Evolutionary conservation across 768 basidiomycete genomes (phyloP).

Genomic region (Tylopilus rubrobrunneus): DNA sequence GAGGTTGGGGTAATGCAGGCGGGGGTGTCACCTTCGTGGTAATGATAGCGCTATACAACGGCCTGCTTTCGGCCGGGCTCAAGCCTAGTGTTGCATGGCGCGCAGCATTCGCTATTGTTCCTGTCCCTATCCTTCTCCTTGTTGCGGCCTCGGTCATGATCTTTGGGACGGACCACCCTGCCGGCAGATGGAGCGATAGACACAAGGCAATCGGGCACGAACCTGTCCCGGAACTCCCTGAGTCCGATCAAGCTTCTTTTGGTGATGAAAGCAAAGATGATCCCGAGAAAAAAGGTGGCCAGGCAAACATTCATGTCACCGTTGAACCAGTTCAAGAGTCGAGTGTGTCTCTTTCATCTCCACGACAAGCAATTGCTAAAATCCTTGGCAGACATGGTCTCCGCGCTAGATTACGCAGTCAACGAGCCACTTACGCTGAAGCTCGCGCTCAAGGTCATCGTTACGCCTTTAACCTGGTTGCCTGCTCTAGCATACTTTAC

Average conservation of each 20-base stretch:
- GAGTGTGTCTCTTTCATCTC: background rate
- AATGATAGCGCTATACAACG: conserved; percentile 35
- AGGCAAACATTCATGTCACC: conserved; percentile 17
- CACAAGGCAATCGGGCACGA: conserved; percentile 2
- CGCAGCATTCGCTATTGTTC: conserved; percentile 52
- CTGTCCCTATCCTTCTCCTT: conserved; percentile 47
- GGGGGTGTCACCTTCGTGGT: conserved; percentile 7
- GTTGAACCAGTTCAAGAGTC: background rate
- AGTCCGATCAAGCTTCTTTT: background rate
- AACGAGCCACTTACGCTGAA: background rate
- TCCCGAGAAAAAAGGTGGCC: conserved; percentile 27
- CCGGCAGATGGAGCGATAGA: conserved; percentile 9
- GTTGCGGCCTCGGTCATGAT: conserved; percentile 28
- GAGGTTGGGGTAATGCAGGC: conserved; percentile 3
- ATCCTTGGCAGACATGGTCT: conserved; percentile 13
- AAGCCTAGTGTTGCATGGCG: conserved; percentile 47
- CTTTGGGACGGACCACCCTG: conserved; percentile 8
- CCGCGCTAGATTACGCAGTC: conserved; percentile 3
- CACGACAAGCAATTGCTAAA: background rate
- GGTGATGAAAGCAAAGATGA: conserved; percentile 23
- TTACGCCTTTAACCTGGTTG: conserved; percentile 3
- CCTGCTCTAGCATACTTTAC: conserved; percentile 3
- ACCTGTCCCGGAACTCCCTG: background rate
- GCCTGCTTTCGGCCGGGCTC: conserved; percentile 35
- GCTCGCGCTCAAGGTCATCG: background rate